Conservation (phyloP, 768 basidiomycete species). For the Amanita polypyramis region DNA sequence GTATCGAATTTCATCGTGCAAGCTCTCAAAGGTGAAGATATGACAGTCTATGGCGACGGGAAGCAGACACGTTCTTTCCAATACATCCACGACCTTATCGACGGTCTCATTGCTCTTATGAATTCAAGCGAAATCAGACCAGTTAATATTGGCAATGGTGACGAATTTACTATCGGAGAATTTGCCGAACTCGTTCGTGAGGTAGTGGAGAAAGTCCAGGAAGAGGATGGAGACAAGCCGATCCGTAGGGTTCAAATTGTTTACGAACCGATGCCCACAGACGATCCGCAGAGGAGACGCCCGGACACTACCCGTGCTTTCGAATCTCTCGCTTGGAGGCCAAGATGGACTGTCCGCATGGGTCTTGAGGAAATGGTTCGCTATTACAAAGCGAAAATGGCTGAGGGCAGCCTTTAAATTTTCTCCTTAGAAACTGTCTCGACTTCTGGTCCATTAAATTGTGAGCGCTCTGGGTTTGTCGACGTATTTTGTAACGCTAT, state of each 20-base stretch:
- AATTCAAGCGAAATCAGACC: conserved; percentile 89
- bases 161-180: conserved; percentile 93
- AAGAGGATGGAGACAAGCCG: conserved; percentile 56
- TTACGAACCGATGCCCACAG: conserved; percentile 74
- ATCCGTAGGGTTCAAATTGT: conserved; percentile 52
- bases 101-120: conserved; percentile 91
- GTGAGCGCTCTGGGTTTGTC: too few species aligned
- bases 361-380: conserved; percentile 92
- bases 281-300: conserved; percentile 90
- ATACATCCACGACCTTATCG: conserved; percentile 95
- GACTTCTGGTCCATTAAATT: too few species aligned
- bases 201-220: conserved; percentile 87
- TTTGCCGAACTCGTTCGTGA: conserved; percentile 91
- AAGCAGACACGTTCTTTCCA: conserved; percentile 93
- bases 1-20: conserved; percentile 99
- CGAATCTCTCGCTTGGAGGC: conserved; percentile 78
- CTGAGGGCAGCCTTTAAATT: conserved; percentile 63
- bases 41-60: conserved; percentile 95
- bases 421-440: neutral
- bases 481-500: too few species aligned
- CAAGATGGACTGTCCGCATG: conserved; percentile 87
- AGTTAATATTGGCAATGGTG: conserved; percentile 91
- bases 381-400: conserved; percentile 87
- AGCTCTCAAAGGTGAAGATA: conserved; percentile 90
- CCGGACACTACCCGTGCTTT: conserved; percentile 92